Evolutionary conservation across 306 rosid species (phyloP).

Genomic region (Medicago lupulina): DNA sequence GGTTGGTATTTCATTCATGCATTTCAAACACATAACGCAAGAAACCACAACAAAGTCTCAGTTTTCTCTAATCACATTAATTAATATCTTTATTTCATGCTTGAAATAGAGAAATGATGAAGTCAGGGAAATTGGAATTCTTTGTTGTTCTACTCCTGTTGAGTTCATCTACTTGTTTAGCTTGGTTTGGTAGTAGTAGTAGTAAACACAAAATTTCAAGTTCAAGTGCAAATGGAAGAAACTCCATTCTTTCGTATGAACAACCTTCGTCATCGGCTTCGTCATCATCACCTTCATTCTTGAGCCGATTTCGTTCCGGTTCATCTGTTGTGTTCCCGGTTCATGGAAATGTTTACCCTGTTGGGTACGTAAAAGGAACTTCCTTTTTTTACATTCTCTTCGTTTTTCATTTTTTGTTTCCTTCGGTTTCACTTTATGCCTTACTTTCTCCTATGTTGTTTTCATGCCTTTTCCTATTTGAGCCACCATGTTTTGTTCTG

Average conservation of each 20-base stretch:
- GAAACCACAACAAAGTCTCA: not conserved
- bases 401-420: not conserved
- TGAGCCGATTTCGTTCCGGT: conserved; percentile 44
- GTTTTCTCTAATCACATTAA: not conserved
- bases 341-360: conserved; percentile 87
- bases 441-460: conserved; percentile 22
- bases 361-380: conserved; percentile 62
- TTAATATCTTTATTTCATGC: not conserved
- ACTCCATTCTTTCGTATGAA: conserved; percentile 44
- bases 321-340: conserved; percentile 74
- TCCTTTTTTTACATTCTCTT: conserved; percentile 10
- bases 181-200: conserved; percentile 60
- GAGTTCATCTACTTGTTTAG: conserved; percentile 53
- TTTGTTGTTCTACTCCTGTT: conserved; percentile 40
- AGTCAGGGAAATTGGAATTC: conserved; percentile 34
- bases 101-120: conserved; percentile 39
- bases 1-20: conserved; percentile 30
- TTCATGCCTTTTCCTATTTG: conserved; percentile 16
- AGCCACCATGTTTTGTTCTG: not conserved
- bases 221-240: conserved; percentile 46
- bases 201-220: conserved; percentile 45
- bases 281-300: conserved; percentile 6
- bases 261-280: conserved; percentile 35
- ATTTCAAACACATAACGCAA: conserved; percentile 48
- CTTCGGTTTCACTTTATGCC: conserved; percentile 31